Evolutionary conservation across 208 protist genomes (phyloP), one percentile per base, ranked within the genome.

Genomic region (Balamuthia mandrillaris): DNA sequence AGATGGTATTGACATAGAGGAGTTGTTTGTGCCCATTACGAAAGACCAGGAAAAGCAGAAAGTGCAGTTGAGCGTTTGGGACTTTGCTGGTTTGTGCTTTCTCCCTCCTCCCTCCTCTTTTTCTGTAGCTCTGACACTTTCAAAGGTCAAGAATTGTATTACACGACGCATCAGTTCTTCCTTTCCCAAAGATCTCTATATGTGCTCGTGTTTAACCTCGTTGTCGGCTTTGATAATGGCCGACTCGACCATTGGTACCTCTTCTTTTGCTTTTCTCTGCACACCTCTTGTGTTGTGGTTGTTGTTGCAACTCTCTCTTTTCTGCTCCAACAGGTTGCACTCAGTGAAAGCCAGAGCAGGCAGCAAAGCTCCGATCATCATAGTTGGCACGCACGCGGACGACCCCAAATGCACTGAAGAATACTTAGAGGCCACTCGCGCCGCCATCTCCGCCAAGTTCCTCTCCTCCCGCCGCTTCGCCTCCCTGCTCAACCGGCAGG

Each of bases 101-200:
- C 72, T 3, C 72, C 27, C 68, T 41, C 35, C 44, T 72, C n/a
- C 12, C 21, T 9, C 0, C 14, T 41, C 2, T 58, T 3, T 58
- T 35, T 14, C 52, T 61, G 9, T 4, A 12, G 52, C 18, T n/a
- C 6, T n/a, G 27, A 29, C 52, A 24, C 12, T 61, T 5, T 24
- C 0, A 60, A 60, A 81, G 74, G 74, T 12, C 74, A 81, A 33
- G 74, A 81, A 21, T 63, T 81, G 49, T 81, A 81, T 33, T 81
- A 81, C 29, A 51, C 74, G 18, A 81, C 74, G 9, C 74, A 81
- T n/a, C 74, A 81, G 49, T 81, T 81, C 52, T 81, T 81, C 49
- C 35, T 81, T 0, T 81, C 74, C 7, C 35, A 81, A 35, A 29
- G 74, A 21, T 81, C 74, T 3, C 74, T 81, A n/a, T 81, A 81